These are phyloP conservation scores for Erucastrum elatum DNA, from an alignment of 345 rosid genomes.

Conservation along the genomic window DNA sequence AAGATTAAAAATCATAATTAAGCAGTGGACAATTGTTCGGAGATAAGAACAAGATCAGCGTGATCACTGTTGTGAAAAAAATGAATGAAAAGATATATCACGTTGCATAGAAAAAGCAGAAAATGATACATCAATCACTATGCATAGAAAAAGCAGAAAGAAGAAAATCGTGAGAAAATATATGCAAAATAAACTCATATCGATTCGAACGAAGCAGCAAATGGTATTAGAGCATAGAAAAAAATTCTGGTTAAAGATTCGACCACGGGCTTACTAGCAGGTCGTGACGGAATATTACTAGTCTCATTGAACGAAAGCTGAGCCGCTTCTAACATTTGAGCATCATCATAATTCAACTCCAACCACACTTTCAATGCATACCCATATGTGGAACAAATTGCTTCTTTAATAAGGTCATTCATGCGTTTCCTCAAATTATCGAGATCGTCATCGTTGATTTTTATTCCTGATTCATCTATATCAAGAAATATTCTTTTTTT, in stretches of 20 bases:
- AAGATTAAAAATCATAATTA: background rate
- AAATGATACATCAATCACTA: too few relatives aligned
- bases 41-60: background rate
- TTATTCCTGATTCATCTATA: background rate
- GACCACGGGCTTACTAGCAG: conserved; percentile 5
- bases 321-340: background rate
- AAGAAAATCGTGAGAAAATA: too few relatives aligned
- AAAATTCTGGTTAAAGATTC: background rate
- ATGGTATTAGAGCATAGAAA: too few relatives aligned
- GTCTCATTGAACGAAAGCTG: background rate
- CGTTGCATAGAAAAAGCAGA: background rate
- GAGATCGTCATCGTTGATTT: background rate
- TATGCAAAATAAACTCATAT: too few relatives aligned
- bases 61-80: background rate
- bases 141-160: too few relatives aligned
- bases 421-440: background rate
- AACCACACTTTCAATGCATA: background rate
- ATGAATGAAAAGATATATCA: background rate
- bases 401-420: background rate
- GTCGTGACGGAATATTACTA: background rate
- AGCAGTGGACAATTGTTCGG: background rate
- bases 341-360: background rate
- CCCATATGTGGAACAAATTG: background rate
- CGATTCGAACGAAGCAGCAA: too few relatives aligned
- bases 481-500: background rate